These are phyloP conservation scores for Lagerstroemia speciosa DNA, from an alignment of 345 rosid species.

Conservation along the genomic window DNA sequence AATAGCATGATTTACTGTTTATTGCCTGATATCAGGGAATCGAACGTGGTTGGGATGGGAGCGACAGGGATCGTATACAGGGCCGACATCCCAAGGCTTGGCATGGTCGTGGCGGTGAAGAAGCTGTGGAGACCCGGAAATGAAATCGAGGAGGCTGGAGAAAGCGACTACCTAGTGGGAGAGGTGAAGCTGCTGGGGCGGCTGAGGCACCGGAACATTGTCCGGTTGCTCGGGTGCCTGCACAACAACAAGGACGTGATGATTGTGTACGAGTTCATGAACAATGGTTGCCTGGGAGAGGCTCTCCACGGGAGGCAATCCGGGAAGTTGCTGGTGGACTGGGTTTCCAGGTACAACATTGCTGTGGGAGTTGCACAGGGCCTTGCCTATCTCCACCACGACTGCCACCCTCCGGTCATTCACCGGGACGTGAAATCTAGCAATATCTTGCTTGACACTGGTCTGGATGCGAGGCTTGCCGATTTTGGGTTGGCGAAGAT, in stretches of 20 bases:
- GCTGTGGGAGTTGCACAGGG: conserved; percentile 91
- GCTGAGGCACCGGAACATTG: conserved; percentile 85
- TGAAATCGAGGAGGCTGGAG: conserved; percentile 48
- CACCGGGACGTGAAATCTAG: conserved; percentile 90
- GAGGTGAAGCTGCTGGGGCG: conserved; percentile 81
- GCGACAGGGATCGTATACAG: conserved; percentile 84
- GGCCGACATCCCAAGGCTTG: conserved; percentile 52
- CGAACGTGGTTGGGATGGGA: conserved; percentile 84
- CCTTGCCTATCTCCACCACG: conserved; percentile 93
- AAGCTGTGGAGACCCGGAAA: conserved; percentile 71
- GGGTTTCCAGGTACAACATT: conserved; percentile 81
- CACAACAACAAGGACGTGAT: conserved; percentile 64
- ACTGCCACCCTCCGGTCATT: conserved; percentile 74
- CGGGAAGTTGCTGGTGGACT: conserved; percentile 57
- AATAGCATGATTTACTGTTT: too few species aligned
- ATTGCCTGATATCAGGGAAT: too few species aligned
- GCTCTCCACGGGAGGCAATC: conserved; percentile 71
- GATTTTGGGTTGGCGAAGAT: conserved; percentile 90
- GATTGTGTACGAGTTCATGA: conserved; percentile 86
- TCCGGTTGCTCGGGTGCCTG: conserved; percentile 63
- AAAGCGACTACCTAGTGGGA: conserved; percentile 56
- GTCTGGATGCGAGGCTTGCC: conserved; percentile 80
- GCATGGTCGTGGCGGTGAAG: conserved; percentile 64
- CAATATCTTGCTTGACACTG: conserved; percentile 73
- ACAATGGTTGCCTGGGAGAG: conserved; percentile 73